phyloP scores from a whole-genome alignment of 2,329 filamentous ascomycete species.

The Paecilomyces sp. region DNA sequence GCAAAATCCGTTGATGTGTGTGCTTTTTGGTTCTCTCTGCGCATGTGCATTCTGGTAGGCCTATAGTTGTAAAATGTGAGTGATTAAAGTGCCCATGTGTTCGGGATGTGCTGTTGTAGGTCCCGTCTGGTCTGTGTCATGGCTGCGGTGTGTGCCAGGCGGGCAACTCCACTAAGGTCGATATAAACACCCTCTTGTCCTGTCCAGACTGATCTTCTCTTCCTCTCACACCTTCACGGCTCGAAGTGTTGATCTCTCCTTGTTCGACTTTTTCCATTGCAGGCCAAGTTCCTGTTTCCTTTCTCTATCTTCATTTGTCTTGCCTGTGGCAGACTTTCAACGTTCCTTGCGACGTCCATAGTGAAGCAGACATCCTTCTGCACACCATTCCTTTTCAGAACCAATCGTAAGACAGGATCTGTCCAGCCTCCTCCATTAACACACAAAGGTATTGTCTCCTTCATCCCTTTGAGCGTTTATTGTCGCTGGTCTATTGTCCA shows the following conservation, averaged over 20 bases:
- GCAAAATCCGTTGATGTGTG: background rate
- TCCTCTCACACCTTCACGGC: constrained; percentile 17
- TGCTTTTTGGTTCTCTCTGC: background rate
- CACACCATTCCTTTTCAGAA: constrained; percentile 7
- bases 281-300: constrained; percentile 30
- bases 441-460: constrained; percentile 19
- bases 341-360: constrained; percentile 16
- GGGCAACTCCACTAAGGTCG: background rate
- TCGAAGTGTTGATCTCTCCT: constrained; percentile 12
- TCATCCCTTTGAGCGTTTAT: background rate
- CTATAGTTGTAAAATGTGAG: background rate
- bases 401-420: constrained; percentile 4
- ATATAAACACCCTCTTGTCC: constrained; percentile 1
- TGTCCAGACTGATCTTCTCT: constrained; percentile 7
- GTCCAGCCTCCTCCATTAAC: background rate
- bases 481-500: background rate
- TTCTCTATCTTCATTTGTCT: constrained; percentile 18
- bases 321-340: constrained; percentile 26
- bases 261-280: constrained; percentile 17
- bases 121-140: background rate
- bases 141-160: background rate
- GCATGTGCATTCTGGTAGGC: background rate
- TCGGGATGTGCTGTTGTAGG: background rate
- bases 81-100: background rate
- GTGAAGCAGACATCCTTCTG: background rate